phyloP scores from a whole-genome alignment of 352 stramenopile species.

The Elongisporangium undulatum region DNA sequence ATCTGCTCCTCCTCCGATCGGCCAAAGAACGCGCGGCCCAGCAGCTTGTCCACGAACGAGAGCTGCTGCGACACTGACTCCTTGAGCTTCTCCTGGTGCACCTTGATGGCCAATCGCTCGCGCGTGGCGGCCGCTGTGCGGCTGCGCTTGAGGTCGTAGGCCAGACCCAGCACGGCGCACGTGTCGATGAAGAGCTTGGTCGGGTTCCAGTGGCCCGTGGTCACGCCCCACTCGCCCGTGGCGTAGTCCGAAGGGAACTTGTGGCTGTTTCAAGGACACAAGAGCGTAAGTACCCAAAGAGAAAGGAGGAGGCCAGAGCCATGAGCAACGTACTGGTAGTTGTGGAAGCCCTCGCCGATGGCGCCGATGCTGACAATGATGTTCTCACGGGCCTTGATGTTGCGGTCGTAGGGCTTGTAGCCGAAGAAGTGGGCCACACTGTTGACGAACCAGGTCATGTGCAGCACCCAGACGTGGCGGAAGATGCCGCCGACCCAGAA shows the following conservation, averaged over 20 bases:
- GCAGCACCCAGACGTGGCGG: conserved; percentile 94
- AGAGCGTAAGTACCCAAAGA: conserved; percentile 2
- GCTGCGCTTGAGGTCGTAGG: conserved; percentile 94
- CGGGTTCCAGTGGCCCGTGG: conserved; percentile 96
- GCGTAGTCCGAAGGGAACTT: conserved; percentile 99
- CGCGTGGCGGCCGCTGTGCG: conserved; percentile 72
- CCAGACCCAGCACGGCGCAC: conserved; percentile 90
- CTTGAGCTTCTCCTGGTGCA: conserved; percentile 57
- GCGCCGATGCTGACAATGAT: conserved; percentile 94
- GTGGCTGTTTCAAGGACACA: conserved; percentile 64
- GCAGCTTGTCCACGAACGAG: conserved; percentile 51
- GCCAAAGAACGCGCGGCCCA: conserved; percentile 74
- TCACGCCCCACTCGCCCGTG: conserved; percentile 96
- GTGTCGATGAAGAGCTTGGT: conserved; percentile 98
- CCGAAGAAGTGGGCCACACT: conserved; percentile 97
- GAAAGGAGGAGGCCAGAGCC: background rate
- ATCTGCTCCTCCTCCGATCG: conserved; percentile 75
- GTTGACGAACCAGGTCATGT: conserved; percentile 99
- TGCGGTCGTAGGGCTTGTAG: conserved; percentile 97
- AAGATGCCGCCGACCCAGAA: conserved; percentile 97
- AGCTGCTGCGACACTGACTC: conserved; percentile 34
- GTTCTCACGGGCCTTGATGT: conserved; percentile 96
- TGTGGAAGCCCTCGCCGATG: conserved; percentile 98
- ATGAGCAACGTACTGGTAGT: conserved; percentile 89
- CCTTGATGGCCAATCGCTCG: conserved; percentile 62